These are phyloP conservation scores for Russula foetens DNA, from an alignment of 768 basidiomycete genomes.

Conservation along the genomic window DNA sequence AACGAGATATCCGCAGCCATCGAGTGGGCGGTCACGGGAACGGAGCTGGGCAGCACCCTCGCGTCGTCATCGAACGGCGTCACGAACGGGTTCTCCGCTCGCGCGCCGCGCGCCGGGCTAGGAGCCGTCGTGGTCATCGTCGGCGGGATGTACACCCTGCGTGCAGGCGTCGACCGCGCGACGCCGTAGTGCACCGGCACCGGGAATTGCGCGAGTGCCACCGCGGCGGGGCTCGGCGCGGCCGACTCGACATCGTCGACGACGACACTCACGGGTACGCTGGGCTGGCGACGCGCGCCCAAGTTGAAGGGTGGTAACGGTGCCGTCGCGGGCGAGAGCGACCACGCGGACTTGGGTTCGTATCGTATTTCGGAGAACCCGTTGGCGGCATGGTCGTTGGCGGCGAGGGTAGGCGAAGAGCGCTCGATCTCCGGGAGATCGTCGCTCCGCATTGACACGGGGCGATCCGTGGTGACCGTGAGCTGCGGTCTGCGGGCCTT, in stretches of 20 bases:
- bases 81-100: slow-evolving; percentile 52
- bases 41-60: not conserved
- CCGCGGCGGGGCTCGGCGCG: slow-evolving; percentile 25
- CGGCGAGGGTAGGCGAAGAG: slow-evolving; percentile 20
- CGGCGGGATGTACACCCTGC: slow-evolving; percentile 19
- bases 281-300: slow-evolving; percentile 26
- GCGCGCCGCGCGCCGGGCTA: slow-evolving; percentile 29
- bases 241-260: slow-evolving; percentile 23
- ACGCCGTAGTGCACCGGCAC: slow-evolving; percentile 14
- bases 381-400: slow-evolving; percentile 2
- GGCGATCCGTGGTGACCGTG: slow-evolving; percentile 37
- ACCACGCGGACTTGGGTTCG: slow-evolving; percentile 26
- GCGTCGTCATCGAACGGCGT: slow-evolving; percentile 75
- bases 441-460: slow-evolving; percentile 25
- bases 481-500: slow-evolving; percentile 24
- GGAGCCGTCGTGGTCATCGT: slow-evolving; percentile 35
- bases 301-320: slow-evolving; percentile 16
- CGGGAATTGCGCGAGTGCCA: slow-evolving; percentile 18
- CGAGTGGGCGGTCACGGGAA: not conserved
- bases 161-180: not conserved
- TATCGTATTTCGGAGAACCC: not conserved
- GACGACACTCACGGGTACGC: slow-evolving; percentile 34
- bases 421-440: slow-evolving; percentile 27
- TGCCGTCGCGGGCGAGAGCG: slow-evolving; percentile 26
- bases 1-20: slow-evolving; percentile 6